Evolutionary conservation across 2,329 filamentous ascomycete genomes (phyloP).

Genomic region (Mollisia scopiformis): DNA sequence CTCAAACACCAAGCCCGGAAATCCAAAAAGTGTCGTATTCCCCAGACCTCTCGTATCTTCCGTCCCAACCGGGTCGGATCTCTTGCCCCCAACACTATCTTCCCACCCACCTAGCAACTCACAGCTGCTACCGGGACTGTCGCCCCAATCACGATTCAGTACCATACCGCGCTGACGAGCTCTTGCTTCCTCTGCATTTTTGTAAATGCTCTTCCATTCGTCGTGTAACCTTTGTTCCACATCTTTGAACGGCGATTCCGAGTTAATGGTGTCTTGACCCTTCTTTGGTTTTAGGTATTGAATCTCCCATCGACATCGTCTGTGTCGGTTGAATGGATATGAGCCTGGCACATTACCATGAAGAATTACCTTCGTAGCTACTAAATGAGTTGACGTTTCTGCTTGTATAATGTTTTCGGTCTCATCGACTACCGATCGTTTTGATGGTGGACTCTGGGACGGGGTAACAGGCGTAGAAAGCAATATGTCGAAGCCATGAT

Average conservation of each 20-base stretch:
- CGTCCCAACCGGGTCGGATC: slow-evolving; percentile 45
- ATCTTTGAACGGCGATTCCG: slow-evolving; percentile 74
- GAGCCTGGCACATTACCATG: slow-evolving; percentile 95
- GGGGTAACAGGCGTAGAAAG: slow-evolving; percentile 76
- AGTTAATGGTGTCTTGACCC: slow-evolving; percentile 39
- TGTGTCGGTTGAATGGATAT: slow-evolving; percentile 94
- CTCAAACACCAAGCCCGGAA: slow-evolving; percentile 93
- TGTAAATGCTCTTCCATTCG: slow-evolving; percentile 70
- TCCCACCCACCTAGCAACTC: slow-evolving; percentile 84
- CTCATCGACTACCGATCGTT: slow-evolving; percentile 26
- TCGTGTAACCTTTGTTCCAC: slow-evolving; percentile 70
- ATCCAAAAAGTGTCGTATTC: slow-evolving; percentile 87
- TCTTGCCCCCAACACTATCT: slow-evolving; percentile 58
- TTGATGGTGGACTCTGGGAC: slow-evolving; percentile 64
- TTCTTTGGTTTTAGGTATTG: slow-evolving; percentile 53
- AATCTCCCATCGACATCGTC: slow-evolving; percentile 86
- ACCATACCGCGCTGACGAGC: slow-evolving; percentile 76
- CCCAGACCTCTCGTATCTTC: slow-evolving; percentile 60
- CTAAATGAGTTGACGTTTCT: slow-evolving; percentile 62
- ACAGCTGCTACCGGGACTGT: slow-evolving; percentile 87
- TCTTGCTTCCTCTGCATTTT: slow-evolving; percentile 54
- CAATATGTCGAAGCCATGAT: slow-evolving; percentile 90
- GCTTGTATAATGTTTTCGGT: slow-evolving; percentile 26
- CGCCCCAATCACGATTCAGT: slow-evolving; percentile 86
- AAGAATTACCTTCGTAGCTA: slow-evolving; percentile 88